phyloP scores from a whole-genome alignment of 2,329 filamentous ascomycete species.

The Xylariaceae sp. region DNA sequence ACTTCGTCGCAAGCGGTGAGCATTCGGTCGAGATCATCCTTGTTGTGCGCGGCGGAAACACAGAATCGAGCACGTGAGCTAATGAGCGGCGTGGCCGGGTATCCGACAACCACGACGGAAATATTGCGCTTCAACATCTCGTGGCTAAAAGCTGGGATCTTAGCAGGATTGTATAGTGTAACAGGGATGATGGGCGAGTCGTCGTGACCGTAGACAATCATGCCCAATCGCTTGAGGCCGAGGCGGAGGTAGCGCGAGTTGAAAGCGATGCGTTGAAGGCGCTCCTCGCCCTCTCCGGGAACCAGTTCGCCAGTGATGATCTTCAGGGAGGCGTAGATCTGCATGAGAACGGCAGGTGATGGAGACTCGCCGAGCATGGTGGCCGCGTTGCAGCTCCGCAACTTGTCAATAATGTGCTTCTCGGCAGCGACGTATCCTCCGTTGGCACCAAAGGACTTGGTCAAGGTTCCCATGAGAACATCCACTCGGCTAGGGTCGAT shows the following conservation, averaged over 20 bases:
- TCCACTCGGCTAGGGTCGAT: constrained; percentile 85
- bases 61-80: constrained; percentile 95
- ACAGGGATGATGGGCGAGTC: constrained; percentile 96
- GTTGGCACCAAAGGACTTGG: constrained; percentile 97
- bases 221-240: constrained; percentile 91
- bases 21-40: constrained; percentile 91
- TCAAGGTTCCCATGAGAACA: constrained; percentile 96
- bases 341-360: constrained; percentile 78
- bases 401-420: constrained; percentile 86
- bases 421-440: constrained; percentile 91
- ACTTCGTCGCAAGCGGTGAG: constrained; percentile 87
- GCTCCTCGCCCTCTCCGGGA: constrained; percentile 91
- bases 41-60: constrained; percentile 92
- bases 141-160: constrained; percentile 96
- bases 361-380: constrained; percentile 85
- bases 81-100: constrained; percentile 92
- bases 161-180: constrained; percentile 95
- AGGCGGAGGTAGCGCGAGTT: constrained; percentile 98
- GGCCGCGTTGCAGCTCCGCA: constrained; percentile 78
- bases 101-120: constrained; percentile 93
- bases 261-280: constrained; percentile 91
- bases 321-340: constrained; percentile 80
- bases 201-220: constrained; percentile 95
- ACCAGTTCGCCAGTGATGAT: constrained; percentile 84
- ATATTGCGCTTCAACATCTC: constrained; percentile 99